These are phyloP conservation scores for Porphyrellus sp. DNA, from an alignment of 1,284 basidiomycete genomes.

Conservation along the genomic window DNA sequence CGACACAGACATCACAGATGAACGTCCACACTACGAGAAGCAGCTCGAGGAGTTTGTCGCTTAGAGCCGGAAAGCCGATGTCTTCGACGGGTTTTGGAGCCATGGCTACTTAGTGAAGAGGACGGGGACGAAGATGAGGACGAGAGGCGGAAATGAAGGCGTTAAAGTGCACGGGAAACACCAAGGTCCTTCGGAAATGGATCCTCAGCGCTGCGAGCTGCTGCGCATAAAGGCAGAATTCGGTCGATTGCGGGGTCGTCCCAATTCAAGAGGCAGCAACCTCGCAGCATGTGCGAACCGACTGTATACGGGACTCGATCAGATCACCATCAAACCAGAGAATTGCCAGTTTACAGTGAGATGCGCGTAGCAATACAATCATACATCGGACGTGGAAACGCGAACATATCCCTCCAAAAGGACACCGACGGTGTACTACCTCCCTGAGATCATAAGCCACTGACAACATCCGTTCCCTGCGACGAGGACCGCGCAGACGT, in stretches of 20 bases:
- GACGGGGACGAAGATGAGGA: neutral
- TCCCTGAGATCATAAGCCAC: no score
- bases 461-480: no score
- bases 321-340: no score
- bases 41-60: constrained; percentile 4
- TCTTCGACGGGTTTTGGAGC: constrained; percentile 21
- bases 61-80: constrained; percentile 20
- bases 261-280: no score
- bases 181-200: no score
- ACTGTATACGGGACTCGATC: no score
- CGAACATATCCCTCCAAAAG: no score
- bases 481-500: neutral
- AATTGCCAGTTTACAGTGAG: no score
- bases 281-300: no score
- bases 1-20: neutral
- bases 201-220: neutral
- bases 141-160: neutral
- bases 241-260: neutral
- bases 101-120: constrained; percentile 9
- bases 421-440: no score
- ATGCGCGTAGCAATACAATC: no score
- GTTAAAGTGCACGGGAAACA: neutral
- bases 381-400: no score
- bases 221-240: neutral
- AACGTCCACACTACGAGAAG: neutral